Evolutionary conservation across 108 stramenopile genomes (phyloP), one percentile per base, ranked within the genome.

Genomic region (Aurantiochytrium sp.): DNA sequence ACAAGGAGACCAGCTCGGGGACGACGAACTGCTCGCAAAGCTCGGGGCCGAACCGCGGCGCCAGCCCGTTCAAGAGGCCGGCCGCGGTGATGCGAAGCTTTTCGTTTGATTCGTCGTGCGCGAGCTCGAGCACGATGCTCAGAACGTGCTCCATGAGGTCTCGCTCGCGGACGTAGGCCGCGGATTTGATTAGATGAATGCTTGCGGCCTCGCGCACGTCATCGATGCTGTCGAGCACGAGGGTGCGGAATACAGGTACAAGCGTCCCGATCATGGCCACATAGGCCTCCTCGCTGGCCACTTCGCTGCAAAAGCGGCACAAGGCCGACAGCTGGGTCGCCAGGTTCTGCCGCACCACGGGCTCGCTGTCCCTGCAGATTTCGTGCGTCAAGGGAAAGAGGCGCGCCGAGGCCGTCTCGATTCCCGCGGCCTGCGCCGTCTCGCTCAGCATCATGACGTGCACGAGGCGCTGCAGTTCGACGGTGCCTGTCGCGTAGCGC

Each of bases 361-460:
- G 90, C 89, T 98, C 98, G 37, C 92, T 89, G 91, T 98, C 93
- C 52, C 45, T 85, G 17, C 19, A 37, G 32, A 89, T 31, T 5
- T 27, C 34, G 12, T 52, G 15, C 30, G 68, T 12, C 4, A 88
- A 86, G 5, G 88, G 88, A 52, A 88, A 52, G 24, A 88, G 85
- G 15, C 45, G 8, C 15, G 22, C 85, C 10, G 6, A 4, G 0
- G 85, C 27, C n/a, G 24, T n/a, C 55, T 88, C 52, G 34, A 88
- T 65, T 88, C 97, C 96, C 1, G 95, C 91, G n/a, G 92, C 86
- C 32, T 94, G 90, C 15, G 97, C 95, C 21, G 95, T 96, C 86
- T 97, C 97, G 30, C 95, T 96, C 55, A 98, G 89, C 97, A 98
- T 97, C 92, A 96, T 96, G 27, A 97, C 97, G 90, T 98, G 98